Percentiles rank a stretch among this genome's conserved stretches.
phyloP scores from a whole-genome alignment of 164 flowering plant genomes.

The Aristolochia californica region DNA sequence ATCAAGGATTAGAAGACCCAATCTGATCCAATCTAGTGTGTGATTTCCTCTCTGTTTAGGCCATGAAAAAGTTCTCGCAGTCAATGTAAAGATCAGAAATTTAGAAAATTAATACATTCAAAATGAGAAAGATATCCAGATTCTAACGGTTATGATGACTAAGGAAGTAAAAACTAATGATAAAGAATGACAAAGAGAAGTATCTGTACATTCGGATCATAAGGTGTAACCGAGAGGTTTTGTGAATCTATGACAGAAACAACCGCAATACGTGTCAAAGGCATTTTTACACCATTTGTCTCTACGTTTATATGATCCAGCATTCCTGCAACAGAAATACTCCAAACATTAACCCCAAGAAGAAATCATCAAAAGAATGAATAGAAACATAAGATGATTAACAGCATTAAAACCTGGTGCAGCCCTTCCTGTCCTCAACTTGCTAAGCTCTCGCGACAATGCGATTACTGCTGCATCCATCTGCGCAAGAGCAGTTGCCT shows the following conservation, averaged over 20 bases:
- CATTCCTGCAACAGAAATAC: slow-evolving; percentile 53
- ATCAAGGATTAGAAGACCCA: too few relatives aligned
- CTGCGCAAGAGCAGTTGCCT: slow-evolving; percentile 48
- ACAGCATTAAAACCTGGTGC: slow-evolving; percentile 44
- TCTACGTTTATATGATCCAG: slow-evolving; percentile 91
- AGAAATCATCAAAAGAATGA: neutral
- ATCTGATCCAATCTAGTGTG: too few relatives aligned
- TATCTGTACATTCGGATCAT: slow-evolving; percentile 66
- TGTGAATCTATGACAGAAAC: slow-evolving; percentile 77
- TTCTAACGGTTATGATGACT: too few relatives aligned
- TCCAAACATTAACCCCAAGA: slow-evolving; percentile 1
- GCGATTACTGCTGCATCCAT: slow-evolving; percentile 84
- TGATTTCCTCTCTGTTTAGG: too few relatives aligned
- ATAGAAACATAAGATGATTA: neutral
- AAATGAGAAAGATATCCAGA: neutral
- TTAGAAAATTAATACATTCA: neutral
- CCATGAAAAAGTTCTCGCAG: too few relatives aligned
- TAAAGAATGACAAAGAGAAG: neutral
- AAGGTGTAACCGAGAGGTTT: slow-evolving; percentile 76
- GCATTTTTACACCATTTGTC: slow-evolving; percentile 55
- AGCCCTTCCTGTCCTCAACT: slow-evolving; percentile 85
- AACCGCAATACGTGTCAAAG: slow-evolving; percentile 60
- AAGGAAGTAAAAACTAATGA: too few relatives aligned
- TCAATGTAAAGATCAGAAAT: neutral
- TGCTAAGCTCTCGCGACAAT: slow-evolving; percentile 65